Base-by-base conservation (phyloP, 1,139 yeast species). In the Yamadazyma oceani region DNA sequence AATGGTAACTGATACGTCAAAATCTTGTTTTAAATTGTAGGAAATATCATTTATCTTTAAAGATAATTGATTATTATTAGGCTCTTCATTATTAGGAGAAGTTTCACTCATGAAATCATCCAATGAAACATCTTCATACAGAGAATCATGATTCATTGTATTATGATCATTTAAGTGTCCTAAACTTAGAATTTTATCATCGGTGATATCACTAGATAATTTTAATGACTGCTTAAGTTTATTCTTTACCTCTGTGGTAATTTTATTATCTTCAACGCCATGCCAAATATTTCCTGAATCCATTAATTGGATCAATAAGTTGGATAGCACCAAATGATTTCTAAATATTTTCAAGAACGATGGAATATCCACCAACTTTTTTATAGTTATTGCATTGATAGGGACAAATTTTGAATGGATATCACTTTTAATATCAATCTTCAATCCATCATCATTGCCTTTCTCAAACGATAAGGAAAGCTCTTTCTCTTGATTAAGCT, bases 151-250 rank as follows among this genome's bases (percentile, higher is more conserved):
- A 16, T 15, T 27, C 7, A n/a, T 9, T 5, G 3, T 17, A 16
- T 27, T 27, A 27, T 31, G 45, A 46, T 50, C 44, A 38, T 50
- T 44, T 12, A 66, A 52, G 1, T 68, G 62, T 47, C 55, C 64
- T 29, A 70, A 53, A 5, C 69, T 66, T 31, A 66, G 47, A 10
- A 70, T 51, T 43, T 69, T 73, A 41, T 67, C 73, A 39, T 69
- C 72, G 0, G 70, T 61, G 5, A 64, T 66, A 39, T 66, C 68
- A 28, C 57, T 55, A 1, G 71, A 53, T 17, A 70, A 49, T 40
- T 64, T 65, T 25, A 70, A 55, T 1, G 73, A 56, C 29, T 66
- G 65, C 31, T 62, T 64, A 24, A 70, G 53, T 41, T 58, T 66
- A 31, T 55, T 53, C 37, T 57, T 62, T 5, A 51, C 49, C 9